Evolutionary conservation across 805 yeast species (phyloP).

Genomic region (Kodamaea laetipori): DNA sequence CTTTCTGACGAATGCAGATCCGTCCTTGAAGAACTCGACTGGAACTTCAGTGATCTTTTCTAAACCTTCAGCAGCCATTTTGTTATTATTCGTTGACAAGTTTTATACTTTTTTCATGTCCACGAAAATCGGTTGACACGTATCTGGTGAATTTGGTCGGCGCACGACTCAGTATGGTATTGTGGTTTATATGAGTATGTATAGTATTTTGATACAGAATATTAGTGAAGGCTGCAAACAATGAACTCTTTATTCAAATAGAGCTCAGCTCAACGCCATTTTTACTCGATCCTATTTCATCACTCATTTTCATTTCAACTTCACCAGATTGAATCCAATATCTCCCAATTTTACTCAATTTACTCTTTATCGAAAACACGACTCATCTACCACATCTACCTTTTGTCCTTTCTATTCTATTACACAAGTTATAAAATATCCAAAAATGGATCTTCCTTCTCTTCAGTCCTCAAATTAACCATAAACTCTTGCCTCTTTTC

Average conservation of each 20-base stretch:
- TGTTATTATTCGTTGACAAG: slow-evolving; percentile 12
- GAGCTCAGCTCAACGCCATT: too few relatives aligned
- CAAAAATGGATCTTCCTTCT: slow-evolving; percentile 34
- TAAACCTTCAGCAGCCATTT: slow-evolving; percentile 57
- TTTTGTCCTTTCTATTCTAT: too few relatives aligned
- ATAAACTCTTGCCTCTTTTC: slow-evolving; percentile 26
- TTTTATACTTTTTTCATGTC: slow-evolving; percentile 6
- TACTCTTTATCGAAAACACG: too few relatives aligned
- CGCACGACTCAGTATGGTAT: slow-evolving; percentile 5
- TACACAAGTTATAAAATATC: slow-evolving; percentile 26
- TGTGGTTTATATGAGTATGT: background rate
- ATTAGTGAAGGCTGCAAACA: too few relatives aligned
- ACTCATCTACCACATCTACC: background rate
- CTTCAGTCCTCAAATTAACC: slow-evolving; percentile 25
- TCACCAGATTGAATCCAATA: too few relatives aligned
- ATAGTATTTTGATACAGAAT: too few relatives aligned
- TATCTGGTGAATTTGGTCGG: slow-evolving; percentile 3
- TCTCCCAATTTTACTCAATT: too few relatives aligned
- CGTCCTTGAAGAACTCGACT: slow-evolving; percentile 87
- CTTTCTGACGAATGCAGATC: slow-evolving; percentile 81
- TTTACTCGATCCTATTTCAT: too few relatives aligned
- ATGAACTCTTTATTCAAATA: too few relatives aligned
- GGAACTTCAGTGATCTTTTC: slow-evolving; percentile 86
- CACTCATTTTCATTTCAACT: too few relatives aligned
- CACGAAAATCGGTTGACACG: slow-evolving; percentile 9